These are phyloP conservation scores for Cryomyces minteri DNA, from an alignment of 495 filamentous ascomycete species.

Conservation along the genomic window DNA sequence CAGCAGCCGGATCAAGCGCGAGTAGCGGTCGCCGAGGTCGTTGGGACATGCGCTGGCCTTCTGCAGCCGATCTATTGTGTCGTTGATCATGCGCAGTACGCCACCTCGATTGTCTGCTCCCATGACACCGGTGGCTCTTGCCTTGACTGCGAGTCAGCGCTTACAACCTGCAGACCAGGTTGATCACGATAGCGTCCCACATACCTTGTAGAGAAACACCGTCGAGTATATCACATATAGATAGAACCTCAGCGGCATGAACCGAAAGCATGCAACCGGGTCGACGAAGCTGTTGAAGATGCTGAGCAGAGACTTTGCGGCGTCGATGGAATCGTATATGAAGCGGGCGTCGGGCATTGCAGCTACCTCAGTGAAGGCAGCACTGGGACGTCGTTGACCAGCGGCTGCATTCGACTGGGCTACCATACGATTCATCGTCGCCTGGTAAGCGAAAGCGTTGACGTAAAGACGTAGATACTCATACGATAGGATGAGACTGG, in stretches of 20 bases:
- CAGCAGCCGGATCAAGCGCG: constrained; percentile 6
- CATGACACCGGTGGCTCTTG: constrained; percentile 9
- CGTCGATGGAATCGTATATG: constrained; percentile 43
- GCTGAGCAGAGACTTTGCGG: constrained; percentile 37
- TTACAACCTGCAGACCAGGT: too few relatives aligned
- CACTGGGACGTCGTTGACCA: constrained; percentile 20
- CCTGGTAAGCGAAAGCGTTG: constrained; percentile 11
- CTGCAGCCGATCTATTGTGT: constrained; percentile 7
- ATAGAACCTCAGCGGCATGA: constrained; percentile 41
- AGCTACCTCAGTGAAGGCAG: constrained; percentile 32
- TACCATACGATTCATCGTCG: constrained; percentile 6
- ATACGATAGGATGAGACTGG: constrained; percentile 8
- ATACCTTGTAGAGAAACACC: constrained; percentile 7
- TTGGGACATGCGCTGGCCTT: constrained; percentile 7
- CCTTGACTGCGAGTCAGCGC: neutral
- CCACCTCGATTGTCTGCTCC: constrained; percentile 3
- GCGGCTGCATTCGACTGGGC: constrained; percentile 7
- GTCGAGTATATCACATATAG: constrained; percentile 27
- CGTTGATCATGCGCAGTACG: constrained; percentile 6
- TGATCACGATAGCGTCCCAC: too few relatives aligned
- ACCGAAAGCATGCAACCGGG: constrained; percentile 35
- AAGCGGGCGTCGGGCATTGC: constrained; percentile 42
- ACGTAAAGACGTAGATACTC: constrained; percentile 10
- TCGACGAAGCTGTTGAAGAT: constrained; percentile 35
- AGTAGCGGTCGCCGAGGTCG: constrained; percentile 8